Base-by-base conservation (phyloP, 805 yeast species). In the Candida ficus region DNA sequence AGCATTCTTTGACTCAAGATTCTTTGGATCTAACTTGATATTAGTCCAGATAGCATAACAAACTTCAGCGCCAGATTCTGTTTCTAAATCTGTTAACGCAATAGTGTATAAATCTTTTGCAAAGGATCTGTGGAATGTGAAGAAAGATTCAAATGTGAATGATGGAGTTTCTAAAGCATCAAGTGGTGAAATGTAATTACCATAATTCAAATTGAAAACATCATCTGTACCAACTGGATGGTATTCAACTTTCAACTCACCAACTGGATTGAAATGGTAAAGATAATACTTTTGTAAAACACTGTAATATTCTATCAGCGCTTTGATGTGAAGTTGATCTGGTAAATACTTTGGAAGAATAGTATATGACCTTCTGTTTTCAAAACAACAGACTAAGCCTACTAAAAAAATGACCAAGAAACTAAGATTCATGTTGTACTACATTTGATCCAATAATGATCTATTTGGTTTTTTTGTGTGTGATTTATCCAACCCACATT, bases 1-100 rank as follows among this genome's bases (percentile, higher is more conserved):
- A 23, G 11, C 26, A 10, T 23, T 23, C 26, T 10, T 13, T 23
- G 11, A 23, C 8, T 28, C 29, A 8, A 46, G 10, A 12, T 44
- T 29, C 3, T 42, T 33, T 13, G 37, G 26, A 11, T 47, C 38
- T 14, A 50, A 9, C 7, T 16, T 28, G 5, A 50, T 27, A 32
- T 54, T 51, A 12, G 42, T 39, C 56, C 56, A 54, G 7, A 52
- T 43, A 6, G 50, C 53, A 35, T 44, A 47, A 14, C 44, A 41
- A n/a, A 38, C 42, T 23, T 47, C 41, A 17, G n/a, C 22, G 3
- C 23, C 28, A 9, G 35, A 44, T n/a, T n/a, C n/a, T n/a, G n/a
- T n/a, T 33, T 39, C 46, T 16, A 42, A 41, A 36, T 51, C 56
- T 1, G 53, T 49, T 29, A 54, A 4, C 2, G 33, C 44, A 33